Base-by-base conservation (phyloP, 2,329 filamentous ascomycete species). In the Zasmidium citrigriseum region DNA sequence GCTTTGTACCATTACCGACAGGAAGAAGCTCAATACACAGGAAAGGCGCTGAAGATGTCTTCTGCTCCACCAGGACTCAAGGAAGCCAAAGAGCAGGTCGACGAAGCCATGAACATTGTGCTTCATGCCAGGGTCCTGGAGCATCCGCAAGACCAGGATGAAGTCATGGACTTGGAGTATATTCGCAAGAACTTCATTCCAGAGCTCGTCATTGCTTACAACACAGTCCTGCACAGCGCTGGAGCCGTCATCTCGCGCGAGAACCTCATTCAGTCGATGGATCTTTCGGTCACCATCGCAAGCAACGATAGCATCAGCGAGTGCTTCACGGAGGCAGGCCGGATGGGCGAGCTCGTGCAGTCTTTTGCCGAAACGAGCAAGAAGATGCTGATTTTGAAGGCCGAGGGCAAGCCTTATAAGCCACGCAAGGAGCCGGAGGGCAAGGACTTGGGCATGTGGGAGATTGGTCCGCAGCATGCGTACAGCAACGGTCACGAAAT, bases 161-260 rank as follows among this genome's bases (percentile, higher is more conserved):
- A 88, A 68, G 82, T 85, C 59, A 72, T 79, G 16, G 85, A 90
- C 55, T 82, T 91, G 49, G 76, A 76, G 49, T 76, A 81, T 22
- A 84, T 98, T 52, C 86, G 92, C 64, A 83, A 86, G 55, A 84
- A 85, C 0, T 98, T 96, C 74, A 81, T 99, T 2, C 93, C 95
- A 1, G 92, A 97, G 72, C 84, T 90, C 18, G 80, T 96, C 45
- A 82, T 99, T 51, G 90, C 89, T 2, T 97, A 95, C 72, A 86
- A 95, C 70, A 88, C 85, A 67, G 87, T 89, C 1, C 79, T 98
- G 51, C 89, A 96, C 72, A 89, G 89, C 69, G 89, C 89, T 0
- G 91, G 91, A 2, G 87, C 86, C 48, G 82, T 85, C 50, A 78
- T 96, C 46, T 88, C 86, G 47, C 86, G 91, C 46, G 90, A 93